Evolutionary conservation across 768 basidiomycete genomes (phyloP), one percentile per base, ranked within the genome.

Genomic region (Tylopilus sp.): DNA sequence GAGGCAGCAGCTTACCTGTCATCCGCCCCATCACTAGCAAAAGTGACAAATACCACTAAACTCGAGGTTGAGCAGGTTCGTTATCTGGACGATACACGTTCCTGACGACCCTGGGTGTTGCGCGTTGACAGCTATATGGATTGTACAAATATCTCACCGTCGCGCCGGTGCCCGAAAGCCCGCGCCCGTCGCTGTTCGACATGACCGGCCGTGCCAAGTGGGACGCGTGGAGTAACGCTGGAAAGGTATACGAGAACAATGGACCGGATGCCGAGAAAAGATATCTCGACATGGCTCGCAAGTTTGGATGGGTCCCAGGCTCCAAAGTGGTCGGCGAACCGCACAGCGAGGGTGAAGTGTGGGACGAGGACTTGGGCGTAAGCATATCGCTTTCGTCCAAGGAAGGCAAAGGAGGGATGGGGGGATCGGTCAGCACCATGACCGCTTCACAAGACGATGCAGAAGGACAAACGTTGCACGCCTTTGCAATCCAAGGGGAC

Each of bases 141-240:
- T 73, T 92, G 50, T 93, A 82, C 81, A 93, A 93, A 67, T 81
- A 74, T 66, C 68, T 90, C 19, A 90, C 85, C 11, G 77, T 83
- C 21, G 77, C 85, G 1, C 59, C 65, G 5, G 67, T 69, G 6
- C 91, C 90, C 13, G 74, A 71, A 34, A 75, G 74, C 28, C 64
- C 82, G 14, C 80, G 86, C 3, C 91, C 91, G 4, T 85, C 83
- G 21, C 72, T 93, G 37, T 88, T 92, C 65, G 89, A 92, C 60
- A 76, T 88, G 69, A 77, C 85, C 3, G 89, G 86, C 16, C 76
- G 88, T 19, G 89, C 89, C 3, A 93, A 93, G 66, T 93, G 90
- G 90, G 89, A 92, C 65, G 87, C 89, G 3, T 93, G 91, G 91
- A 76, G 63, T 44, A 62, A 71, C 13, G 68, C 75, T 12, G 80